Evolutionary conservation across 345 rosid genomes (phyloP).

Genomic region (Erucastrum elatum): DNA sequence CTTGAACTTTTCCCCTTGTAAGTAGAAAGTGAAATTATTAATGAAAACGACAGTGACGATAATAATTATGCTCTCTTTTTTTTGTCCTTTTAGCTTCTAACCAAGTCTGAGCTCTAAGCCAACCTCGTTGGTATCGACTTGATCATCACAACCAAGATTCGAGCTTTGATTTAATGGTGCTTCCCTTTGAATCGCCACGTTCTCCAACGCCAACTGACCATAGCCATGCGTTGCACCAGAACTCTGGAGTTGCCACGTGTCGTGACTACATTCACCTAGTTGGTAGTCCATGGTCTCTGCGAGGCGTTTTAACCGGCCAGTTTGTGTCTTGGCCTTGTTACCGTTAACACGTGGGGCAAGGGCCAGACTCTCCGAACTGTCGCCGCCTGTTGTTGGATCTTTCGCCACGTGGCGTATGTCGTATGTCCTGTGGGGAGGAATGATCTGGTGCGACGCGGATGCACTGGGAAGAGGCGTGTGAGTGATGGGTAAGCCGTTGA

Average conservation of each 20-base stretch:
- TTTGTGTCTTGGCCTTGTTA: constrained; percentile 37
- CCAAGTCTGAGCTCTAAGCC: constrained; percentile 43
- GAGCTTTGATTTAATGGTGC: constrained; percentile 10
- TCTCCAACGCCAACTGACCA: constrained; percentile 31
- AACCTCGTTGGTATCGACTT: constrained; percentile 37
- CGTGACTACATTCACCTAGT: constrained; percentile 36
- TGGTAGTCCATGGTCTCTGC: constrained; percentile 22
- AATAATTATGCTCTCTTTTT: background rate
- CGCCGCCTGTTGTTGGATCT: constrained; percentile 33
- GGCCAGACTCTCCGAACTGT: constrained; percentile 24
- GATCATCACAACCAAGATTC: constrained; percentile 34
- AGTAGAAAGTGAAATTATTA: constrained; percentile 23
- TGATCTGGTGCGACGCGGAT: constrained; percentile 34
- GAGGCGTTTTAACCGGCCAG: constrained; percentile 39
- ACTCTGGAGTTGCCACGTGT: constrained; percentile 29
- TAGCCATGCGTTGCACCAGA: constrained; percentile 30
- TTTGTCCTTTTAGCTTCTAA: constrained; percentile 6
- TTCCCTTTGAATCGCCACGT: constrained; percentile 19
- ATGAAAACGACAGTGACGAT: constrained; percentile 12
- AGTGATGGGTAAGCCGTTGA: constrained; percentile 47
- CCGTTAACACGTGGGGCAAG: constrained; percentile 26
- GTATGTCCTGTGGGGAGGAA: constrained; percentile 47
- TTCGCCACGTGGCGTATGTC: constrained; percentile 70
- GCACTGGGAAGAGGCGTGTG: constrained; percentile 33
- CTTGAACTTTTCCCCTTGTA: background rate